Base-by-base conservation (phyloP, 768 basidiomycete species). In the Phanerodontia chrysosporium region DNA sequence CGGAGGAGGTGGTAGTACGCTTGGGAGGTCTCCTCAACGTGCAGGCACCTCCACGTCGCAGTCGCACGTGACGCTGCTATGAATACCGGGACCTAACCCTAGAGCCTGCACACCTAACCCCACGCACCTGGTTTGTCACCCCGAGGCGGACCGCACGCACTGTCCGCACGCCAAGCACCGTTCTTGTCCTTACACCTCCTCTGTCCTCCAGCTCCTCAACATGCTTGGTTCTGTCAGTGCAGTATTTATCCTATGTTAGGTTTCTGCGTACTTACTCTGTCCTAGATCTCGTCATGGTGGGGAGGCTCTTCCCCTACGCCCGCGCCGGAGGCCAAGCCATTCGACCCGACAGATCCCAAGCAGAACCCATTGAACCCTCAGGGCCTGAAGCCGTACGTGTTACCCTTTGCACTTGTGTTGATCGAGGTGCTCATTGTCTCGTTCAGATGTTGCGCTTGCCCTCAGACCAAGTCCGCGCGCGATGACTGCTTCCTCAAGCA, bases 401-500 rank as follows among this genome's bases (percentile, higher is more conserved):
- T 29, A 39, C 42, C 16, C 16, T 45, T 36, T 29, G 13, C 25
- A n/a, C n/a, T 39, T 25, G 25, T 57, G 22, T 51, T 27, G 27
- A 55, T 16, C 13, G 14, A 35, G 39, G 4, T 18, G 8, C 12
- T 10, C 13, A 52, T 36, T 35, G 9, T 39, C 5, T 22, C 9
- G n/a, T 35, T 22, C 62, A 98, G 96, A 66, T 98, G 96, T 66
- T 98, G 96, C 69, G 96, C 95, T 45, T 98, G 96, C 69, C 95
- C 94, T 1, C 81, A 93, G 66, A 96, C 95, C 2, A 98, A 98
- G 72, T 83, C 87, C 1, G 81, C 80, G n/a, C 83, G 97, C 12
- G 97, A 99, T 72, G 87, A 95, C 63, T 99, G 97, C 74, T 98
- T 97, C 79, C 77, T 98, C 60, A 82, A 84, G 58, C 83, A 80